Percentiles rank a stretch among this genome's conserved stretches.
phyloP scores from a whole-genome alignment of 176 grass and related monocot species.

The Dactylis glomerata region DNA sequence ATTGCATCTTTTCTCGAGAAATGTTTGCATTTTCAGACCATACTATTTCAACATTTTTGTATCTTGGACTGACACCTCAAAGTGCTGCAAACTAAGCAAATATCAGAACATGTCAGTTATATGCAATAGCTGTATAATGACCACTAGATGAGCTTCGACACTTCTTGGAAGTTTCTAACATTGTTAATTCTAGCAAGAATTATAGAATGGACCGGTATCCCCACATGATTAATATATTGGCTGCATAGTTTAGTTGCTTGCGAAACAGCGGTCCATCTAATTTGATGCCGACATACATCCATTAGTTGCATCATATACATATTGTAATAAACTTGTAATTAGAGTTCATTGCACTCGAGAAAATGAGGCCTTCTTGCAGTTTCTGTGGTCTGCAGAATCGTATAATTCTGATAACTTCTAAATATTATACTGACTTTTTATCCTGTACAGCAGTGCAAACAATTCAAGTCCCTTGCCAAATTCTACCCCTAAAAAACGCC shows the following conservation, averaged over 20 bases:
- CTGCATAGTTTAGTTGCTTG: not conserved
- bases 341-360: not conserved
- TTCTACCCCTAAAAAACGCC: constrained; percentile 48
- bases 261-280: not conserved
- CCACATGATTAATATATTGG: not conserved
- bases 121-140: not conserved
- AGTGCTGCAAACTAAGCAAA: not conserved
- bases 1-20: not conserved
- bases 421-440: not conserved
- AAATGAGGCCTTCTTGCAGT: not conserved
- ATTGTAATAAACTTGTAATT: not conserved
- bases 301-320: constrained; percentile 2
- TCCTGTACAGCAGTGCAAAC: constrained; percentile 40
- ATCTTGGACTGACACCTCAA: not conserved
- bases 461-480: constrained; percentile 42
- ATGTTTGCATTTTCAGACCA: not conserved
- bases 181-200: not conserved
- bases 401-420: not conserved
- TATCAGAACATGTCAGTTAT: not conserved
- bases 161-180: not conserved
- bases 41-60: constrained; percentile 3
- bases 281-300: not conserved
- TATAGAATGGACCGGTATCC: not conserved
- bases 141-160: constrained; percentile 1
- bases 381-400: constrained; percentile 15